Conservation (phyloP, 352 stramenopile genomes). For the Blastocystis sp. region DNA sequence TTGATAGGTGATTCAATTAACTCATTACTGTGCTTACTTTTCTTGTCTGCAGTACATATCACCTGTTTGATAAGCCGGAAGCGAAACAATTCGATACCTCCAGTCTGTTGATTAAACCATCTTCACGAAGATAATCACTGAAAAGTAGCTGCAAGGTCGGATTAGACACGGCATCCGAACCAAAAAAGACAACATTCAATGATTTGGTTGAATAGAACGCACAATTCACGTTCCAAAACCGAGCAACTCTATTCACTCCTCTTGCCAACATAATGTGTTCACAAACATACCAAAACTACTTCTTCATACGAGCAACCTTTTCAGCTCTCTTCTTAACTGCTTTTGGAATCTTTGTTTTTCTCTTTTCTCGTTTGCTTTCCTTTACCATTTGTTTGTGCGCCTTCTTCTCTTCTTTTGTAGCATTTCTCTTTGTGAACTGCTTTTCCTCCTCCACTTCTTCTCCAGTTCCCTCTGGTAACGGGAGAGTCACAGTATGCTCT, state of each 20-base stretch:
- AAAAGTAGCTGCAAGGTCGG: slow-evolving; percentile 47
- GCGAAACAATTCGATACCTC: not conserved
- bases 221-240: not conserved
- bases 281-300: not conserved
- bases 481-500: slow-evolving; percentile 55
- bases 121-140: slow-evolving; percentile 50
- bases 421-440: slow-evolving; percentile 68
- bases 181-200: slow-evolving; percentile 55
- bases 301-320: slow-evolving; percentile 61
- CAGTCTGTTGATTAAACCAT: slow-evolving; percentile 47
- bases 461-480: not conserved
- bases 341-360: slow-evolving; percentile 94
- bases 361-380: slow-evolving; percentile 82
- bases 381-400: slow-evolving; percentile 89
- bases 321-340: slow-evolving; percentile 86
- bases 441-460: slow-evolving; percentile 71
- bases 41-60: slow-evolving; percentile 52
- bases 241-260: not conserved
- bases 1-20: slow-evolving; percentile 14
- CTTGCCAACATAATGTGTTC: not conserved
- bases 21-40: slow-evolving; percentile 25
- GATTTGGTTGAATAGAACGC: slow-evolving; percentile 28
- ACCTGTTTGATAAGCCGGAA: not conserved
- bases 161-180: slow-evolving; percentile 36
- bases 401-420: slow-evolving; percentile 80